Conservation (phyloP, 164 flowering plant genomes). For the Nymphaea thermarum region DNA sequence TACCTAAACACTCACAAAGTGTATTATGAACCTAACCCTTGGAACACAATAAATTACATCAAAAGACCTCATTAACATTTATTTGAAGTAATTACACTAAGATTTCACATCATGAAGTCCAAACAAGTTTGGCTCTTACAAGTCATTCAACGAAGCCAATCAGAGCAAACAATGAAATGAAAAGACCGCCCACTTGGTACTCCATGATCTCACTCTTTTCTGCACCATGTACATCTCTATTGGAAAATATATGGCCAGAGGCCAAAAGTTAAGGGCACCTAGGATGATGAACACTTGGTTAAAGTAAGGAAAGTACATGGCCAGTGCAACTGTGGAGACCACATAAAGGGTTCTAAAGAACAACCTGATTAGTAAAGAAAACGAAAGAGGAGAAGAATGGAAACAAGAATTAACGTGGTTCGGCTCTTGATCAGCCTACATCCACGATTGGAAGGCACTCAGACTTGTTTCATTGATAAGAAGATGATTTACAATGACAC, state of each 20-base stretch:
- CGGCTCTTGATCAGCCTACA: too few species aligned
- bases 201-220: conserved; percentile 32
- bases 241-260: conserved; percentile 57
- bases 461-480: too few species aligned
- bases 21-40: too few species aligned
- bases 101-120: background rate
- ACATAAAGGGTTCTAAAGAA: conserved; percentile 48
- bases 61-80: too few species aligned
- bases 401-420: too few species aligned
- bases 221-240: conserved; percentile 57
- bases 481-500: too few species aligned
- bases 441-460: too few species aligned
- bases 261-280: conserved; percentile 56
- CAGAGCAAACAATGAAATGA: conserved; percentile 24
- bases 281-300: conserved; percentile 48
- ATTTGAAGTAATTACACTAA: too few species aligned
- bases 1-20: too few species aligned
- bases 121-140: background rate
- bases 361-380: conserved; percentile 16
- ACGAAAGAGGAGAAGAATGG: too few species aligned
- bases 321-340: conserved; percentile 27
- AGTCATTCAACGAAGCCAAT: conserved; percentile 38
- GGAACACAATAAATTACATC: too few species aligned
- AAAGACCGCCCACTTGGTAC: conserved; percentile 34
- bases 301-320: conserved; percentile 56